Evolutionary conservation across 345 rosid genomes (phyloP), one percentile per base, ranked within the genome.

Genomic region (Citrus glauca): DNA sequence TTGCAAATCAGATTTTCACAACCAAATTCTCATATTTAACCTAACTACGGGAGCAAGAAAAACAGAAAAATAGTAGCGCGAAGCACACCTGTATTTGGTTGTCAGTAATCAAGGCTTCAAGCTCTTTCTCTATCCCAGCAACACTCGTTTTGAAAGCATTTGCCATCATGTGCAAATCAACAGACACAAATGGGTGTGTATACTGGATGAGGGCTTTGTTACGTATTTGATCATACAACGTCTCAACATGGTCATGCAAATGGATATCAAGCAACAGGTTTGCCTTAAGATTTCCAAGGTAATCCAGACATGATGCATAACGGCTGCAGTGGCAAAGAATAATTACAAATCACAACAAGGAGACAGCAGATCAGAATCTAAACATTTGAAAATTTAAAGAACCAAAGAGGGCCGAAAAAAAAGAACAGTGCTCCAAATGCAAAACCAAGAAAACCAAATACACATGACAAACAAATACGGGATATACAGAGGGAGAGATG

Each of bases 111-210:
- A 97, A 84, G 77, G 90, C 85, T 85, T 93, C 98, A 1, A 97
- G 94, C 82, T 97, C 98, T 80, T 92, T 93, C 87, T 91, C 93
- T 62, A 97, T 82, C 66, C 96, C 96, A 10, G 92, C 86, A 66
- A 97, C 89, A 61, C 87, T 91, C 69, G 98, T 93, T 88, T 89
- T 97, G 84, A 97, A 94, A 77, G 98, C 99, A 88, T 87, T 91
- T 71, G 99, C 98, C 99, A 97, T 97, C 93, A 91, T 89, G 57
- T 79, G 84, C 90, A 97, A 81, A 85, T 97, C 99, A 80, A 97
- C 97, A 77, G 99, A 97, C 77, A 97, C 89, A 82, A 97, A 97
- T 66, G 99, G 98, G 74, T 90, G 93, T n/a, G 99, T 94, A 83
- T 97, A 97, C 85, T 94, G 99, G 79, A 97, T 93, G 56, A 97